Percentiles rank a stretch among this genome's conserved stretches.
phyloP scores from a whole-genome alignment of 495 filamentous ascomycete genomes.

The Wilcoxina mikolae region DNA sequence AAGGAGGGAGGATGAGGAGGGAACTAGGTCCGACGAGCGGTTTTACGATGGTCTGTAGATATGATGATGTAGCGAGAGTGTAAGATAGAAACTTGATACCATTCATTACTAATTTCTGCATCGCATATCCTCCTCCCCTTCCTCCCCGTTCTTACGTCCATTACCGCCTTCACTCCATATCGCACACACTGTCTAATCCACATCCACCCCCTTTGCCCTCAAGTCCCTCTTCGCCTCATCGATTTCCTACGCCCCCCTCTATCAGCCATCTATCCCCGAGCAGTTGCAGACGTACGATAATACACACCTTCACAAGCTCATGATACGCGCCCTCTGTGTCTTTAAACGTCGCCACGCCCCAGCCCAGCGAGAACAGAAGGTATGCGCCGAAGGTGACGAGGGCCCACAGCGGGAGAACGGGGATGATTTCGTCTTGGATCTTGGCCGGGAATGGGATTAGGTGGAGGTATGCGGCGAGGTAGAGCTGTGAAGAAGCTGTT shows the following conservation, averaged over 20 bases:
- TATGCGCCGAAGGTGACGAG: conserved; percentile 87
- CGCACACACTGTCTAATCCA: conserved; percentile 37
- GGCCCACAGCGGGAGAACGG: conserved; percentile 80
- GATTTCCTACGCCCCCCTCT: conserved; percentile 38
- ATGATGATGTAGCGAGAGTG: too few relatives aligned
- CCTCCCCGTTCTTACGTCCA: too few relatives aligned
- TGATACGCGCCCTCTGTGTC: conserved; percentile 83
- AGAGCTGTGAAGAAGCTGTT: conserved; percentile 43
- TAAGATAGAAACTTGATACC: background rate
- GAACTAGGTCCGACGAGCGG: background rate
- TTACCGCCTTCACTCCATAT: background rate
- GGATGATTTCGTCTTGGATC: conserved; percentile 55
- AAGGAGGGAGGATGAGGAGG: background rate
- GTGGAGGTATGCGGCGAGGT: conserved; percentile 71
- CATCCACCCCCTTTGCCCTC: conserved; percentile 53
- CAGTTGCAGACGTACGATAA: background rate
- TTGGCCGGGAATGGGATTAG: conserved; percentile 69
- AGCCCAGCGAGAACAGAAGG: conserved; percentile 78
- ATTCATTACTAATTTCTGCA: background rate
- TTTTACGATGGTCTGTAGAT: too few relatives aligned
- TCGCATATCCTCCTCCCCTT: background rate
- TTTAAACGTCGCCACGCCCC: conserved; percentile 88
- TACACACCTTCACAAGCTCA: conserved; percentile 55
- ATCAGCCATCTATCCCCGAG: background rate
- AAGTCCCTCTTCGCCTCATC: conserved; percentile 52